phyloP scores from a whole-genome alignment of 257 asterid species.

The Solanum medicagineum region DNA sequence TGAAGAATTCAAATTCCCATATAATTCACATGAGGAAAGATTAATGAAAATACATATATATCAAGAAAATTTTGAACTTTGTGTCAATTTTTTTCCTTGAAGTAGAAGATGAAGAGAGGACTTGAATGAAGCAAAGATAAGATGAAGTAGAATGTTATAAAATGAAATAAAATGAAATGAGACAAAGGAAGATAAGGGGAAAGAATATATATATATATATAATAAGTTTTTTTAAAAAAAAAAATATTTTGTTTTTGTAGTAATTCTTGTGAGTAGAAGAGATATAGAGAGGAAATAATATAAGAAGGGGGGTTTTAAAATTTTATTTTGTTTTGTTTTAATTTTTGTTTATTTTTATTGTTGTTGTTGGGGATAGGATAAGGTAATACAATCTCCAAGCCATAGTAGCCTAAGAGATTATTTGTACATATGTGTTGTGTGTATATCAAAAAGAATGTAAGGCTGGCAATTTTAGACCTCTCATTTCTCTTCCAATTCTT shows the following conservation, averaged over 20 bases:
- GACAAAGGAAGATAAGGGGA: neutral
- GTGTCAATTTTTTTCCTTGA: neutral
- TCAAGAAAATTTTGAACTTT: neutral
- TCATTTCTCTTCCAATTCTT: conserved; percentile 29
- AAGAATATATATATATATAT: neutral
- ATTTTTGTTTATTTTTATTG: neutral
- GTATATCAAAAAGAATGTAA: conserved; percentile 17
- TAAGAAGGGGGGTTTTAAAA: neutral
- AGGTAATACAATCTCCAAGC: conserved; percentile 46
- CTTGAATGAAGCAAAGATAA: neutral
- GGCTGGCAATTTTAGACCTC: conserved; percentile 49
- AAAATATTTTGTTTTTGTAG: neutral
- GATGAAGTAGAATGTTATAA: neutral
- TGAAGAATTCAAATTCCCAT: neutral
- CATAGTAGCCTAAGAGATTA: conserved; percentile 5
- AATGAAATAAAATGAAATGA: neutral
- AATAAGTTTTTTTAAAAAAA: neutral
- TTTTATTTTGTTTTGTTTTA: neutral
- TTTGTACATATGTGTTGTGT: conserved; percentile 9
- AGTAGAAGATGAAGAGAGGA: neutral
- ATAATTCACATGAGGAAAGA: conserved; percentile 4
- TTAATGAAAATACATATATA: neutral
- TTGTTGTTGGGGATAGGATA: conserved; percentile 40
- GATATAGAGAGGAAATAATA: conserved; percentile 1
- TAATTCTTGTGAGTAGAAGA: neutral